Evolutionary conservation across 495 filamentous ascomycete species (phyloP).

Genomic region (Aspergillus hancockii): DNA sequence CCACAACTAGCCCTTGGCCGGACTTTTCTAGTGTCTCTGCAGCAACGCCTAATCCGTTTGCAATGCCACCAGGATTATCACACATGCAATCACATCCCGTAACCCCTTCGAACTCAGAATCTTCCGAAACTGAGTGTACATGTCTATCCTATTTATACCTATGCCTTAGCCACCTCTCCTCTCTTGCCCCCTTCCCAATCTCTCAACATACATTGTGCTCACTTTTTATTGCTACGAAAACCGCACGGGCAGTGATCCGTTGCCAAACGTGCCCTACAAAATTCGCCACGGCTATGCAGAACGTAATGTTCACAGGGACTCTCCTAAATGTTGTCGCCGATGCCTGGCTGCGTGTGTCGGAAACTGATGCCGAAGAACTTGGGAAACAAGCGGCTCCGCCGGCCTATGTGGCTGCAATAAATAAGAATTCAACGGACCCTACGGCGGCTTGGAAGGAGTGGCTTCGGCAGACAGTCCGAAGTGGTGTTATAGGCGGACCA

Average conservation of each 20-base stretch:
- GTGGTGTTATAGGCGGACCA: slow-evolving; percentile 37
- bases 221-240: slow-evolving; percentile 56
- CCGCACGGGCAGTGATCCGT: slow-evolving; percentile 58
- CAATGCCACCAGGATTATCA: slow-evolving; percentile 27
- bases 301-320: slow-evolving; percentile 66
- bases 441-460: slow-evolving; percentile 38
- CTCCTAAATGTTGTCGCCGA: slow-evolving; percentile 63
- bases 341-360: slow-evolving; percentile 49
- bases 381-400: slow-evolving; percentile 38
- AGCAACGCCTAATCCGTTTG: slow-evolving; percentile 35
- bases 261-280: slow-evolving; percentile 57
- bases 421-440: slow-evolving; percentile 28
- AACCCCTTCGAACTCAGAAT: slow-evolving; percentile 26
- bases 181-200: slow-evolving; percentile 43
- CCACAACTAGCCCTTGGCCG: slow-evolving; percentile 43
- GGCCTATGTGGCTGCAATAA: slow-evolving; percentile 29
- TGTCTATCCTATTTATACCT: slow-evolving; percentile 50
- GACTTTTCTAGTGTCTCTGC: slow-evolving; percentile 45
- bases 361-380: slow-evolving; percentile 36
- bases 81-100: slow-evolving; percentile 28
- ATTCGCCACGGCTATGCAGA: slow-evolving; percentile 54
- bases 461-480: slow-evolving; percentile 42
- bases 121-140: slow-evolving; percentile 37
- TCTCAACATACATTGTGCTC: slow-evolving; percentile 53
- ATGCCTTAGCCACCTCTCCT: slow-evolving; percentile 46